Percentiles rank a stretch among this genome's conserved stretches.
Conservation (phyloP, 768 basidiomycete species). For the Hypsizygus marmoreus region DNA sequence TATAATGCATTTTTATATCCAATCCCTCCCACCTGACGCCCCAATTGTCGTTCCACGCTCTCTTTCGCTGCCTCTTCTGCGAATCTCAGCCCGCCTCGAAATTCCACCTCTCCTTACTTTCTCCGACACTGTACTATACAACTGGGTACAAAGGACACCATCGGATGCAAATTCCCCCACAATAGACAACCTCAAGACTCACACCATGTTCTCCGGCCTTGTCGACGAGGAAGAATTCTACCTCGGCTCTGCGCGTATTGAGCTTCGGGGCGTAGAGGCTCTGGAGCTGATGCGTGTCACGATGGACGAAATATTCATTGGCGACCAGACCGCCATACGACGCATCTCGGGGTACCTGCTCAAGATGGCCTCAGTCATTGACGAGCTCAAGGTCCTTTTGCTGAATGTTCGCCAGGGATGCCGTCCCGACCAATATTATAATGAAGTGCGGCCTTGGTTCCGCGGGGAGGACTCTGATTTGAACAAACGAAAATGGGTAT, state of each 20-base stretch:
- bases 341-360: constrained; percentile 67
- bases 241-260: constrained; percentile 82
- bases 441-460: constrained; percentile 79
- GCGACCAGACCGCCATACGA: constrained; percentile 61
- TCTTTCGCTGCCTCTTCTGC: constrained; percentile 74
- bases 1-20: constrained; percentile 78
- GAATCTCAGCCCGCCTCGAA: constrained; percentile 68
- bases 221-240: constrained; percentile 87
- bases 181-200: constrained; percentile 61
- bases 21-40: constrained; percentile 52
- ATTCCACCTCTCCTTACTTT: constrained; percentile 90
- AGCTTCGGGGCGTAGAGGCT: constrained; percentile 81
- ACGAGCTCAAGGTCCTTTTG: constrained; percentile 61
- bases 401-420: constrained; percentile 68
- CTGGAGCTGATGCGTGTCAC: constrained; percentile 83
- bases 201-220: constrained; percentile 76
- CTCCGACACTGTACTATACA: constrained; percentile 90
- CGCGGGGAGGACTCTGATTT: constrained; percentile 62
- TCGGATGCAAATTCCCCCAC: constrained; percentile 41
- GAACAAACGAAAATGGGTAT: constrained; percentile 48
- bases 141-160: constrained; percentile 56
- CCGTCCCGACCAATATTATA: constrained; percentile 73
- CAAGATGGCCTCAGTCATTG: constrained; percentile 64
- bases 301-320: constrained; percentile 88
- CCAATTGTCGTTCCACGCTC: constrained; percentile 67